A percentile compares a stretch with the other conserved stretches of the same genome.
These are phyloP conservation scores for Aureobasidium sp. DNA, from an alignment of 2,329 filamentous ascomycete genomes.

Conservation along the genomic window DNA sequence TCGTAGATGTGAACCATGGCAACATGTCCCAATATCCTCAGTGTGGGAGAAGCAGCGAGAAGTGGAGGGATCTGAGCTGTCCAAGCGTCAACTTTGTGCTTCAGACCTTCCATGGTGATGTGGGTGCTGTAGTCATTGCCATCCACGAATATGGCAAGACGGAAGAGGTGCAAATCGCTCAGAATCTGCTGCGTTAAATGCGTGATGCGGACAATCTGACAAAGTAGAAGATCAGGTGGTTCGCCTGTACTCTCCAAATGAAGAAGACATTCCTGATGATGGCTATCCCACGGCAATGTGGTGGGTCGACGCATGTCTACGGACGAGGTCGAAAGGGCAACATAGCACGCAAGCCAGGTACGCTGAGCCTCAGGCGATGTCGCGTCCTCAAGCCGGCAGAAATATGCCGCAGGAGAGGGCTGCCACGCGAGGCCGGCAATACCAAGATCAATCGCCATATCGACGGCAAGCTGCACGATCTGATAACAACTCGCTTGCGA, in stretches of 20 bases:
- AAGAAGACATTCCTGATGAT: slow-evolving; percentile 29
- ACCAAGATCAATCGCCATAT: slow-evolving; percentile 10
- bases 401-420: slow-evolving; percentile 7
- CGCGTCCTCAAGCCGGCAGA: neutral
- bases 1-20: slow-evolving; percentile 33
- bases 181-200: slow-evolving; percentile 30
- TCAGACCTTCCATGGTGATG: slow-evolving; percentile 26
- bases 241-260: slow-evolving; percentile 26
- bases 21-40: slow-evolving; percentile 31
- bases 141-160: slow-evolving; percentile 23
- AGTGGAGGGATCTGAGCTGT: slow-evolving; percentile 27
- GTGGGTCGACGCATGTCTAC: slow-evolving; percentile 26
- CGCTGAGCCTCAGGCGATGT: slow-evolving; percentile 22
- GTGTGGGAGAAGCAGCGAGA: slow-evolving; percentile 21
- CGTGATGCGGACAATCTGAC: slow-evolving; percentile 31
- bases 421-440: neutral
- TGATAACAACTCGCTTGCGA: slow-evolving; percentile 10
- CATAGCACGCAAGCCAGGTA: slow-evolving; percentile 27
- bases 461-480: slow-evolving; percentile 3
- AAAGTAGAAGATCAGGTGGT: slow-evolving; percentile 27
- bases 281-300: slow-evolving; percentile 26
- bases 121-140: slow-evolving; percentile 27
- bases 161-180: slow-evolving; percentile 25
- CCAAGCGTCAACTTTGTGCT: slow-evolving; percentile 30
- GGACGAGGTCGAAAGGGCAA: slow-evolving; percentile 23